Base-by-base conservation (phyloP, 495 filamentous ascomycete genomes). In the Rhizodiscina lignyota region DNA sequence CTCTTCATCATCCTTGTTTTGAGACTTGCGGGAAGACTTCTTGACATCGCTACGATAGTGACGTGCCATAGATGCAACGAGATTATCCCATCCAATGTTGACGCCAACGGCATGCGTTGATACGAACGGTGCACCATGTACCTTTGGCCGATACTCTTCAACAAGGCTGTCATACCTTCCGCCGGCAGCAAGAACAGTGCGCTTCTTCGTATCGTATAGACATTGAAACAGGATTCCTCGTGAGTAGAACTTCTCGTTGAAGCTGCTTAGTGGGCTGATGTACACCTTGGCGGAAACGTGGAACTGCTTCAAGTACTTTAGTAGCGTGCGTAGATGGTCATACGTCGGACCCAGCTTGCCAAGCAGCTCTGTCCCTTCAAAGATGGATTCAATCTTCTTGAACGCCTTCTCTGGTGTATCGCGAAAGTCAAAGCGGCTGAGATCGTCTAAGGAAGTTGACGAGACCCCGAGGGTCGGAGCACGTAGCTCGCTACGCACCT, bases 91-190 rank as follows among this genome's bases (percentile, higher is more conserved):
- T 18, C 81, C 81, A 23, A 97, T 60, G 44, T 87, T 87, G 49
- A 94, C 91, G 2, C 89, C 89, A 24, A 96, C 89, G 6, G 82
- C 87, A 46, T 86, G 83, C n/a, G n/a, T n/a, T n/a, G n/a, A n/a
- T n/a, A n/a, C n/a, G n/a, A n/a, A n/a, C n/a, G n/a, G n/a, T n/a
- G n/a, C n/a, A 29, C 56, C 60, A 18, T 65, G 61, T 33, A 71
- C 64, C 36, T 66, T 72, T 10, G 72, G 68, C 4, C 68, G 66
- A 45, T 82, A 70, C 21, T 74, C 76, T 51, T 68, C 63, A 23
- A 97, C 87, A 29, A 97, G 59, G 16, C 68, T 67, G 51, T 97
- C 89, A 53, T 96, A 97, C 19, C 89, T 75, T 19, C 89, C 89
- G 32, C 89, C 89, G 22, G 86, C 89, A 1, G 87, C 89, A 45